These are phyloP conservation scores for Cenchrus purpureus DNA, from an alignment of 176 grass and related monocot species.

Conservation along the genomic window DNA sequence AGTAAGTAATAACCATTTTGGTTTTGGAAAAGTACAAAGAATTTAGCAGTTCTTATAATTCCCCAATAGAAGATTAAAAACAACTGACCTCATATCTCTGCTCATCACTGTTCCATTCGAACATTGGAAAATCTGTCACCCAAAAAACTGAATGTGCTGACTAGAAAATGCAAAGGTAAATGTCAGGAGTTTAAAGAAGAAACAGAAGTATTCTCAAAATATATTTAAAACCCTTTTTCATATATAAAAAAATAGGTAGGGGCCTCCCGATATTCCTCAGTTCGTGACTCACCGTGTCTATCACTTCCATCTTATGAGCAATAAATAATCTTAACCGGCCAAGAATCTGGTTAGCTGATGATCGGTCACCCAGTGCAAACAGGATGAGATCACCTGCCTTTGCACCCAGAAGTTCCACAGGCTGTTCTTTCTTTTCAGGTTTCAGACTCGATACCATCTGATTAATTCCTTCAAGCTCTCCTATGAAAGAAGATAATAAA, in stretches of 20 bases:
- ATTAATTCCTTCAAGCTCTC: conserved; percentile 84
- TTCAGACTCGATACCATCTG: conserved; percentile 72
- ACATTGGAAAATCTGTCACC: conserved; percentile 98
- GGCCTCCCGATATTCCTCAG: background rate
- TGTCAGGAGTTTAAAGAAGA: conserved; percentile 32
- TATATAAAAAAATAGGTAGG: too few species aligned
- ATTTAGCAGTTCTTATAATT: conserved; percentile 3
- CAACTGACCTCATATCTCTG: conserved; percentile 82
- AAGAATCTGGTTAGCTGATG: conserved; percentile 70
- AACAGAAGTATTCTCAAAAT: background rate
- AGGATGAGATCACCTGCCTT: conserved; percentile 86
- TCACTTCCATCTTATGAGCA: conserved; percentile 76
- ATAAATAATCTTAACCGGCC: conserved; percentile 77
- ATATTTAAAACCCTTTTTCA: background rate
- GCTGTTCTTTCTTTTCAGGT: conserved; percentile 67
- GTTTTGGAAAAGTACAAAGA: too few species aligned
- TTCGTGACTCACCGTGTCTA: conserved; percentile 67
- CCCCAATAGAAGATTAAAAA: conserved; percentile 19
- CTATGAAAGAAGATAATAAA: conserved; percentile 42
- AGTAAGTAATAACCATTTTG: background rate
- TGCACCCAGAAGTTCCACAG: conserved; percentile 57
- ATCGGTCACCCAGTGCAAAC: conserved; percentile 79
- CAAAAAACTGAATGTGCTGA: conserved; percentile 81
- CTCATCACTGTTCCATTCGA: conserved; percentile 87
- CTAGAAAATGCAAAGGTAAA: conserved; percentile 47